Evolutionary conservation across 2,329 filamentous ascomycete species (phyloP), one percentile per base, ranked within the genome.

Genomic region (Rosellinia necatrix): DNA sequence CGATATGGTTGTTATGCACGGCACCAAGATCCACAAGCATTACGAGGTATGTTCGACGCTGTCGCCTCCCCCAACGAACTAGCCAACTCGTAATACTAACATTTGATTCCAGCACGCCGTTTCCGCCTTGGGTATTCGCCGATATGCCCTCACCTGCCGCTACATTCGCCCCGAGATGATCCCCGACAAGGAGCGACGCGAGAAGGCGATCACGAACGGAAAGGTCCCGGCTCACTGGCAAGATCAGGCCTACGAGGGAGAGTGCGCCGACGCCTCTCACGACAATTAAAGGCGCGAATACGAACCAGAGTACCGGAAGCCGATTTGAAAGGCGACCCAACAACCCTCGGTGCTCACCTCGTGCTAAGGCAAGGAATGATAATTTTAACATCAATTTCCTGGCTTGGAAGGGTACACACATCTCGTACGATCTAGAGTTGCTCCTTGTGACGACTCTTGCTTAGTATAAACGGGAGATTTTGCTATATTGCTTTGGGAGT

Each of bases 1-100:
- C 0, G 86, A 89, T 65, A 79, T 88, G 9, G 77, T 85, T 2
- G 72, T 88, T 15, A 88, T 88, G 85, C 79, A 85, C 61, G 85
- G 85, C 0, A 72, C 72, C 0, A 71, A 74, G 0, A 81, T 89
- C 10, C 87, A 89, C 62, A 74, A 77, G 61, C 74, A 78, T 17
- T 85, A 85, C 51, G 83, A 87, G 61, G 79, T 78, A 61, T 60
- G 73, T 68, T 19, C 7, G 6, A 3, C 24, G 25, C 4, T 13
- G 2, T 15, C 46, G 2, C 1, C n/a, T 32, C 0, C 5, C 3
- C 12, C 19, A 8, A 12, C 3, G 32, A 32, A 25, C 8, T 6
- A 24, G 3, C n/a, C 3, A 37, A 27, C 49, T n/a, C n/a, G n/a
- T n/a, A n/a, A n/a, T n/a, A n/a, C n/a, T 62, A 44, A 63, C 15